Base-by-base conservation (phyloP, 2,329 filamentous ascomycete species). In the Arachnomyces sp. region DNA sequence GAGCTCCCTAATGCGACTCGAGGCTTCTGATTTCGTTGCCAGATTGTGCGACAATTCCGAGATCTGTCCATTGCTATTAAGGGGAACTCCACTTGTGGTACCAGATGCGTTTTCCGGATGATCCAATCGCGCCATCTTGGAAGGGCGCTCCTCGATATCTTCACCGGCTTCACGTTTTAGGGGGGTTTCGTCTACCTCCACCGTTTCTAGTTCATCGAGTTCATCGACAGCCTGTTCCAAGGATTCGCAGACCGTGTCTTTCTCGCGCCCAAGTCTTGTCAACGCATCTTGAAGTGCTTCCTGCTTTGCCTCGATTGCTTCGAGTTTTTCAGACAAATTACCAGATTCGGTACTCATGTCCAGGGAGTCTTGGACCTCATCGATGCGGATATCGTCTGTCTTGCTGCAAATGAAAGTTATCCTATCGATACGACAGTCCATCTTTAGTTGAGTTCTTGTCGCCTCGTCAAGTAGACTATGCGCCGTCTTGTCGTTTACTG, bases 341-440 rank as follows among this genome's bases (percentile, higher is more conserved):
- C 36, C 50, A 36, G 64, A 49, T 31, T 64, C 54, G 9, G 59
- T 58, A 14, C 61, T 55, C 2, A 70, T 51, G 1, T 50, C 53
- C 4, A 73, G 54, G 13, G 52, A 61, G 9, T 63, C 57, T 49
- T 61, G 32, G 58, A 66, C 67, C 40, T 75, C 68, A 0, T 56
- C 64, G 3, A 70, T 56, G 6, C 63, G 70, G 7, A 81, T 76
- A 32, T 81, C 75, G 50, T 82, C 79, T 0, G 74, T 77, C 51
- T 81, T 81, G 12, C 68, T 72, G 50, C 77, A 81, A 11, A 82
- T 74, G 43, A 81, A 81, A 0, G 74, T 78, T 2, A 80, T 63
- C 2, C 60, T 64, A 5, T 60, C 67, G 39, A 74, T 74, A 0
- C 62, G 67, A 2, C 73, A 72, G 43, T 81, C 77, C 49, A 74